These are phyloP conservation scores for Suillus spraguei DNA, from an alignment of 768 basidiomycete species.

Conservation along the genomic window DNA sequence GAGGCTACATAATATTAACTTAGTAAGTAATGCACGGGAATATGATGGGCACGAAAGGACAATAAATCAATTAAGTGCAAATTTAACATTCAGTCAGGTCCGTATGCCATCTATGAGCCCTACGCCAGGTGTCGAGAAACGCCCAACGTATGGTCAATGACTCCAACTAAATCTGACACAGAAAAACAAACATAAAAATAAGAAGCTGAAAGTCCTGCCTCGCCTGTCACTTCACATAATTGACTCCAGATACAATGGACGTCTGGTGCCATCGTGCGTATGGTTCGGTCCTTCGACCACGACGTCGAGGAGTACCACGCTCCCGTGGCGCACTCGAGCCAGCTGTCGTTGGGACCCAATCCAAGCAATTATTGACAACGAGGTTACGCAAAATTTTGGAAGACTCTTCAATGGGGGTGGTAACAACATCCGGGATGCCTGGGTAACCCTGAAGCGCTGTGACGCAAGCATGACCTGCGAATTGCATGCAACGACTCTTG, in stretches of 20 bases:
- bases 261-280: neutral
- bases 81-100: neutral
- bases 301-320: constrained; percentile 18
- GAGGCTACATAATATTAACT: neutral
- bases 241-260: neutral
- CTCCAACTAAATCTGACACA: neutral
- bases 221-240: neutral
- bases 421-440: neutral
- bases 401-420: constrained; percentile 16
- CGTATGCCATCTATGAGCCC: neutral
- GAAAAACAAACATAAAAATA: neutral
- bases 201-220: neutral
- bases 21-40: neutral
- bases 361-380: constrained; percentile 23
- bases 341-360: neutral
- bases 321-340: constrained; percentile 12
- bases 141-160: neutral
- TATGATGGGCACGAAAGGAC: neutral
- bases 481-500: constrained; percentile 33
- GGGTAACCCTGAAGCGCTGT: constrained; percentile 31
- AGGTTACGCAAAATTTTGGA: constrained; percentile 23
- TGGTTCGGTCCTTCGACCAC: constrained; percentile 18
- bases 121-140: neutral
- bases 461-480: constrained; percentile 44
- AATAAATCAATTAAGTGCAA: neutral